Evolutionary conservation across 2,329 filamentous ascomycete genomes (phyloP).

Genomic region (Corynespora cassiicola): DNA sequence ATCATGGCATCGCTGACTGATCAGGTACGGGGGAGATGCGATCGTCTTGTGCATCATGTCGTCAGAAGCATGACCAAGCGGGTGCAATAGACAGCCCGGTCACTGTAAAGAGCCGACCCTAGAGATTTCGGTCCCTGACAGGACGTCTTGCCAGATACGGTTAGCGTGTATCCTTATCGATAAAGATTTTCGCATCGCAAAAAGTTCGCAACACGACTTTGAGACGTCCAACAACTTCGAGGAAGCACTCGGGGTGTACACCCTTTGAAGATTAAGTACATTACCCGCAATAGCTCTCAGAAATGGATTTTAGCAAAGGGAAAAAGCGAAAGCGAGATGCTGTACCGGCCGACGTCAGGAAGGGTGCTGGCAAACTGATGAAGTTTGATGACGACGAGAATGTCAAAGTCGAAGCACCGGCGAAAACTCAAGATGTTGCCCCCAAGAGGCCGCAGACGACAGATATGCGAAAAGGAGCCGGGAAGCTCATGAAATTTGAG

Average conservation of each 20-base stretch:
- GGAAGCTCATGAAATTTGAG: neutral
- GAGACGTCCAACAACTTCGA: neutral
- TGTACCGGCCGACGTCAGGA: constrained; percentile 11
- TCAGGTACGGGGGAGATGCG: too few relatives aligned
- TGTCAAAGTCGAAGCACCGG: neutral
- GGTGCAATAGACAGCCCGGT: too few relatives aligned
- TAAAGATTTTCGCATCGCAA: constrained; percentile 22
- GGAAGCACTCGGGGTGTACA: too few relatives aligned
- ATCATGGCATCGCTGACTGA: too few relatives aligned
- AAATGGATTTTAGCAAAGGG: constrained; percentile 22
- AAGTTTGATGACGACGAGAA: constrained; percentile 20
- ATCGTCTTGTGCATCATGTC: too few relatives aligned
- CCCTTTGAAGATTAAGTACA: neutral
- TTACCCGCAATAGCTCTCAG: neutral
- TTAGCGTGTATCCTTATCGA: constrained; percentile 27
- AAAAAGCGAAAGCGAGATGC: constrained; percentile 42
- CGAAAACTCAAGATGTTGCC: neutral
- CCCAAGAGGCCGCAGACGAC: neutral
- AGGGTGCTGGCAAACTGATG: constrained; percentile 22
- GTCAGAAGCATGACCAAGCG: too few relatives aligned
- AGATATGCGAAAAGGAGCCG: neutral
- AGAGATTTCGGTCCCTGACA: too few relatives aligned
- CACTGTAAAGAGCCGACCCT: too few relatives aligned
- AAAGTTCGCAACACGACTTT: constrained; percentile 20
- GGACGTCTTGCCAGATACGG: neutral